Conservation (phyloP, 164 flowering plant species). For the Echeveria elegans region DNA sequence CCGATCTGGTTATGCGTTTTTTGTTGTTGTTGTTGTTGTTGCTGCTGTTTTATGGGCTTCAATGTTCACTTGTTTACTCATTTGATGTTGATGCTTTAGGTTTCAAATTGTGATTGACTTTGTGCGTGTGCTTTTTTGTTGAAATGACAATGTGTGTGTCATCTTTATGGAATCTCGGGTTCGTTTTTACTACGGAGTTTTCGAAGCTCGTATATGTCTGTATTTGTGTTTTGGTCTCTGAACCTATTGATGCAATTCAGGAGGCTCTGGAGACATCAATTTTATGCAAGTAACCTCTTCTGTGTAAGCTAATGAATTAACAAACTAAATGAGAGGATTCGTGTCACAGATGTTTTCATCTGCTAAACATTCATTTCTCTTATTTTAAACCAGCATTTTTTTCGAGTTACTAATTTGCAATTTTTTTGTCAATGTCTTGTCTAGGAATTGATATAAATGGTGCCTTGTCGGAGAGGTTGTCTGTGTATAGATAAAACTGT, state of each 20-base stretch:
- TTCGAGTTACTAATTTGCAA: not conserved
- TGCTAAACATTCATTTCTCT: too few species aligned
- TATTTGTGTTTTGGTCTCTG: not conserved
- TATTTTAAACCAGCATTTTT: too few species aligned
- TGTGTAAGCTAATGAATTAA: too few species aligned
- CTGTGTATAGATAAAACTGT: not conserved
- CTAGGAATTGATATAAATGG: not conserved
- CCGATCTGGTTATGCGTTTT: not conserved
- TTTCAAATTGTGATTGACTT: not conserved
- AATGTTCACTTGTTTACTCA: not conserved
- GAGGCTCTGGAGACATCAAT: not conserved
- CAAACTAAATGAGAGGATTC: too few species aligned
- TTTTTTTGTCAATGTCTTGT: too few species aligned
- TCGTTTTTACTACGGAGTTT: too few species aligned
- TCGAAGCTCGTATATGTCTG: not conserved
- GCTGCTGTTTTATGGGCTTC: not conserved
- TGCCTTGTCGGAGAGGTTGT: not conserved
- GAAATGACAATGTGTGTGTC: not conserved
- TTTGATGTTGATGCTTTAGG: not conserved
- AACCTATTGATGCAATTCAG: too few species aligned
- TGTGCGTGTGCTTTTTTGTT: not conserved
- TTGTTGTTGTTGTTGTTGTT: not conserved
- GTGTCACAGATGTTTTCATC: too few species aligned
- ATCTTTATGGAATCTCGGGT: too few species aligned
- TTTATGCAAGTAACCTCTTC: too few species aligned